Base-by-base conservation (phyloP, 768 basidiomycete genomes). In the Imleria badia region DNA sequence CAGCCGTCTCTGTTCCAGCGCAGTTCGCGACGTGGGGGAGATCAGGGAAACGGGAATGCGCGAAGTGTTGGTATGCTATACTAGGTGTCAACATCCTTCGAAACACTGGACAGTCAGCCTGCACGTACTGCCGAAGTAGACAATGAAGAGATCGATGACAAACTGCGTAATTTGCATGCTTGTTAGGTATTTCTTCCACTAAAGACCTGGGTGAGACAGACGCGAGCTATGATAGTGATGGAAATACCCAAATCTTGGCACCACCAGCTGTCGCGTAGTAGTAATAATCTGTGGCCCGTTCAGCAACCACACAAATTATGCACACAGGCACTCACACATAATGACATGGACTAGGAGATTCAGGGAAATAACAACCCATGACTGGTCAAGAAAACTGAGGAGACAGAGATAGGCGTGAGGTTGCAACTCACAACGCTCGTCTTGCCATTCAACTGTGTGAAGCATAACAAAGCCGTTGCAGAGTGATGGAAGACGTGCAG, bases 151-250 rank as follows among this genome's bases (percentile, higher is more conserved):
- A 74, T 99, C 96, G 66, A 98, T 86, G 59, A 98, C 73, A 70
- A 98, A 99, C 75, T 99, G 97, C 22, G 81, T 81, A 64, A 99
- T 99, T 76, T 99, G 97, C 87, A 99, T 89, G 23, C 82, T 85
- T 38, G 97, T 99, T 58, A 98, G 73, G 74, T 99, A 94, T 73
- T 94, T 94, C 80, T 99, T 99, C 97, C 97, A 99, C 96, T 95
- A 22, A 45, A 20, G 10, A 38, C 13, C 15, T 23, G 6, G 3
- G 34, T 63, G 47, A 59, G 54, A 51, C 10, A 41, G 36, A 40
- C 20, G 11, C 19, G 1, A 19, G 36, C 31, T n/a, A 47, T 20
- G n/a, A 29, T 12, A 47, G 56, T 12, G 20, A 42, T 5, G 2
- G 19, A 69, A 80, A 49, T 73, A 94, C 94, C 94, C 97, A 98